These are phyloP conservation scores for Backusella circina DNA, from an alignment of 192 early-diverging fungal genomes.

Conservation along the genomic window DNA sequence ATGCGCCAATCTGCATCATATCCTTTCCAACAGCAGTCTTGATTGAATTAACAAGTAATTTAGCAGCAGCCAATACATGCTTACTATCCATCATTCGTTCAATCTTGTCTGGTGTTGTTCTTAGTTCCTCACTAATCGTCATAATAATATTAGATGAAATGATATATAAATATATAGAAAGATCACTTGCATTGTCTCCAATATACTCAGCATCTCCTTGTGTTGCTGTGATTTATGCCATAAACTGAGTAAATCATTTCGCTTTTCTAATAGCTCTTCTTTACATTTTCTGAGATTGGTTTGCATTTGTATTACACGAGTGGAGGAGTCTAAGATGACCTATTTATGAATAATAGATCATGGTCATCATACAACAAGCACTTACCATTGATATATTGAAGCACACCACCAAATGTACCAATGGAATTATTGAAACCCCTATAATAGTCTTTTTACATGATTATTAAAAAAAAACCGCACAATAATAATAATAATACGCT, in stretches of 20 bases:
- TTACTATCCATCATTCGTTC: conserved; percentile 57
- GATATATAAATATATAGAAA: background rate
- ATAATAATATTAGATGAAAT: background rate
- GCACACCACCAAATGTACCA: conserved; percentile 73
- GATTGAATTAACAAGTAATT: conserved; percentile 57
- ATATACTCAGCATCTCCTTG: conserved; percentile 72
- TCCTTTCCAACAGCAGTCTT: conserved; percentile 60
- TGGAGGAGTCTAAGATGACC: conserved; percentile 54
- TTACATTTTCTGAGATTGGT: conserved; percentile 61
- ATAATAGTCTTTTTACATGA: conserved; percentile 58
- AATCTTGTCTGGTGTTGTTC: conserved; percentile 61
- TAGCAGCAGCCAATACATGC: conserved; percentile 66
- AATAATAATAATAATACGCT: too few species aligned
- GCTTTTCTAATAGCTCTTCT: conserved; percentile 57
- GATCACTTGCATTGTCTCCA: conserved; percentile 58
- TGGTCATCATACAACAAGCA: background rate
- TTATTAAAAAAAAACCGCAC: background rate
- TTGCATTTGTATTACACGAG: conserved; percentile 61
- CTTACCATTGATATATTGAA: conserved; percentile 62
- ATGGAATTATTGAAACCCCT: conserved; percentile 81
- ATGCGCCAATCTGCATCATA: conserved; percentile 65
- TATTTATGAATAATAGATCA: background rate
- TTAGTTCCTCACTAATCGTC: conserved; percentile 61
- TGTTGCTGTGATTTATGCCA: conserved; percentile 73
- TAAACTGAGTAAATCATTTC: conserved; percentile 63